phyloP scores from a whole-genome alignment of 257 asterid genomes.

The Solanum phureja region DNA sequence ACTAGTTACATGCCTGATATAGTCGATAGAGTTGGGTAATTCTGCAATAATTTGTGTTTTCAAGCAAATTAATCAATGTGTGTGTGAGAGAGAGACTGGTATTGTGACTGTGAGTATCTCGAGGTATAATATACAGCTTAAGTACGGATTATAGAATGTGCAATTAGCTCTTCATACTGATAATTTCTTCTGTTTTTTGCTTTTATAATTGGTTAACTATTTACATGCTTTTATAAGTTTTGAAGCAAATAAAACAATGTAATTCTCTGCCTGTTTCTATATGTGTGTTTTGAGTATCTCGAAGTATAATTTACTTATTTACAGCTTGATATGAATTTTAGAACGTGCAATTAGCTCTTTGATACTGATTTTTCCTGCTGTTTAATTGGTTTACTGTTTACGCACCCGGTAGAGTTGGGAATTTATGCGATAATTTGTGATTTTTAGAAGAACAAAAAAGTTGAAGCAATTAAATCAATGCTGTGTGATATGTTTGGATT shows the following conservation, averaged over 20 bases:
- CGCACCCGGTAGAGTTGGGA: not conserved
- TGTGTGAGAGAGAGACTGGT: not conserved
- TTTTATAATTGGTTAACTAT: not conserved
- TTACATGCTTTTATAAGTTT: not conserved
- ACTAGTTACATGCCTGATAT: not conserved
- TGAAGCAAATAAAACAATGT: not conserved
- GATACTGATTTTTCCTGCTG: too few species aligned
- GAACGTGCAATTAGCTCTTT: too few species aligned
- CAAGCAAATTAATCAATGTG: not conserved
- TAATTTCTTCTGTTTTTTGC: not conserved
- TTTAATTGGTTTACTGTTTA: too few species aligned
- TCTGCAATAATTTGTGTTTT: not conserved
- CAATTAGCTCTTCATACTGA: not conserved
- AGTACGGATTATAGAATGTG: not conserved
- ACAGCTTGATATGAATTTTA: not conserved
- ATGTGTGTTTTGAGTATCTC: not conserved
- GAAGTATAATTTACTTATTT: not conserved
- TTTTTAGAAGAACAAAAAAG: not conserved
- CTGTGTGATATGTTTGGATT: not conserved
- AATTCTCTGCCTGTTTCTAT: not conserved
- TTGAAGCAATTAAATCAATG: not conserved
- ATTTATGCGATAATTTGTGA: not conserved
- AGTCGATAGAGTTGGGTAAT: not conserved
- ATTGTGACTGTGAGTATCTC: not conserved
- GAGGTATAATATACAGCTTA: not conserved